Evolutionary conservation across 2,329 filamentous ascomycete genomes (phyloP).

Genomic region (Hypomyces perniciosus): DNA sequence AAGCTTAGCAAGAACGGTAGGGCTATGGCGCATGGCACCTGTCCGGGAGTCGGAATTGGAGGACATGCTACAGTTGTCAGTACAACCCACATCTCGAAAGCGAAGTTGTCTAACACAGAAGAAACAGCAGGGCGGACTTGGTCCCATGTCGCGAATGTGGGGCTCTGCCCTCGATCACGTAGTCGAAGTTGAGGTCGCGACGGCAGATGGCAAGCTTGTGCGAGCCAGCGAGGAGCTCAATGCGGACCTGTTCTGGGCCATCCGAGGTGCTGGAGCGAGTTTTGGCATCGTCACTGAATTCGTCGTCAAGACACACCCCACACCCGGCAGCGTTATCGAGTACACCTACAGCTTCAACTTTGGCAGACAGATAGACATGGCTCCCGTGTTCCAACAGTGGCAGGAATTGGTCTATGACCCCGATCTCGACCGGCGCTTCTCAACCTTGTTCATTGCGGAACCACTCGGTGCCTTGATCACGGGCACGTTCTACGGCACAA

Average conservation of each 20-base stretch:
- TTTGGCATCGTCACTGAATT: slow-evolving; percentile 55
- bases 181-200: slow-evolving; percentile 49
- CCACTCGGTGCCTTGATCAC: slow-evolving; percentile 50
- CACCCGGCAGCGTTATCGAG: slow-evolving; percentile 50
- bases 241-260: slow-evolving; percentile 49
- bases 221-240: slow-evolving; percentile 43
- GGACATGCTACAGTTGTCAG: slow-evolving; percentile 52
- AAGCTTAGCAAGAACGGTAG: slow-evolving; percentile 44
- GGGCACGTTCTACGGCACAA: slow-evolving; percentile 55
- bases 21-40: slow-evolving; percentile 56
- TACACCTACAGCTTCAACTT: slow-evolving; percentile 52
- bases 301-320: slow-evolving; percentile 48
- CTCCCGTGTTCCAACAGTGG: slow-evolving; percentile 49
- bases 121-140: slow-evolving; percentile 45
- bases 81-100: slow-evolving; percentile 1
- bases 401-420: slow-evolving; percentile 50
- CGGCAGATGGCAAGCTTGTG: slow-evolving; percentile 46
- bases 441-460: slow-evolving; percentile 49
- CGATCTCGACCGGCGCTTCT: slow-evolving; percentile 51
- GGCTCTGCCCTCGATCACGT: slow-evolving; percentile 51
- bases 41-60: slow-evolving; percentile 52
- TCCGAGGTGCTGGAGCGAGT: slow-evolving; percentile 50
- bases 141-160: slow-evolving; percentile 55
- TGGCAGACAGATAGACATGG: slow-evolving; percentile 41
- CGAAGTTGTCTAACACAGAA: neutral